These are phyloP conservation scores for Glomus cerebriforme DNA, from an alignment of 192 early-diverging fungal genomes.

Conservation along the genomic window DNA sequence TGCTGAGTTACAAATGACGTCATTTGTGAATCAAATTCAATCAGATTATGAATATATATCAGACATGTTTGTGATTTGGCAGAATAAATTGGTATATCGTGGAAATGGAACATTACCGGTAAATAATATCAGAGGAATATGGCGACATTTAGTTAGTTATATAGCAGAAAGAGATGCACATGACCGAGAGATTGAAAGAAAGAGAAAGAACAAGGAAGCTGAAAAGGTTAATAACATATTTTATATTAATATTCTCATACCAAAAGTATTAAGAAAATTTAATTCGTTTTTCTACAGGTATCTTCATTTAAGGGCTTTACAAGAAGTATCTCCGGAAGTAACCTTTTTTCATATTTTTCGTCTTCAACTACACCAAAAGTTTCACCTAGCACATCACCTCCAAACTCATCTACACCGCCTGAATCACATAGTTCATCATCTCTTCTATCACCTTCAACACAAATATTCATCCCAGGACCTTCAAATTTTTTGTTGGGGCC, in stretches of 20 bases:
- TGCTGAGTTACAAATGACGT: not conserved
- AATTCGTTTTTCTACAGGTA: not conserved
- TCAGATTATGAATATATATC: constrained; percentile 22
- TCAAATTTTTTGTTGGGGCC: constrained; percentile 24
- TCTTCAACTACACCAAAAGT: not conserved
- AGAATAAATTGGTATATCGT: constrained; percentile 21
- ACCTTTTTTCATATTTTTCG: constrained; percentile 28
- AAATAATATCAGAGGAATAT: constrained; percentile 2
- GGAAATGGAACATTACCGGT: not conserved
- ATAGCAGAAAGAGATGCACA: constrained; percentile 3
- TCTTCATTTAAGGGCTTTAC: constrained; percentile 20
- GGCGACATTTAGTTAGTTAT: constrained; percentile 11
- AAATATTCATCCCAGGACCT: not conserved
- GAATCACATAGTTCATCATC: not conserved
- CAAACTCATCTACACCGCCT: not conserved
- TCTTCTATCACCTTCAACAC: not conserved
- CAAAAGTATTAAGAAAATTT: not conserved
- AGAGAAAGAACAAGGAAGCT: constrained; percentile 14
- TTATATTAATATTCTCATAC: not conserved
- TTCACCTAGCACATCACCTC: not conserved
- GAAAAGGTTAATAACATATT: constrained; percentile 10
- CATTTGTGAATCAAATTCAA: constrained; percentile 1
- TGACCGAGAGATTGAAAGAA: constrained; percentile 18
- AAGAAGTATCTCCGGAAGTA: constrained; percentile 4
- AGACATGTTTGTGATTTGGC: constrained; percentile 17